Base-by-base conservation (phyloP, 1,284 basidiomycete genomes). In the Boletus semigastroideus region DNA sequence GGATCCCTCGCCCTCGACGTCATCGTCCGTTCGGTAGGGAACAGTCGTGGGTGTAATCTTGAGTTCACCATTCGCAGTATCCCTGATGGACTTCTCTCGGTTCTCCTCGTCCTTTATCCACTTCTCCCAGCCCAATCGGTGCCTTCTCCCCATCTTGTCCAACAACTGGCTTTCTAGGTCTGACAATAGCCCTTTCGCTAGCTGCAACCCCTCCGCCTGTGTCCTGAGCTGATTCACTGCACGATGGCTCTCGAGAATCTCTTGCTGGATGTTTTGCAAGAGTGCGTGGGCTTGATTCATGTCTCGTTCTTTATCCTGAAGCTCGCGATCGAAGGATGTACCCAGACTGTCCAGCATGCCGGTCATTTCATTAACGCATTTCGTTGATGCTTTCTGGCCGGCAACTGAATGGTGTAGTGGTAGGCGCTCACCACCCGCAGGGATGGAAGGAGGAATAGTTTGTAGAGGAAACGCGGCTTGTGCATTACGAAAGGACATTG, bases 261-360 rank as follows among this genome's bases (percentile, higher is more conserved):
- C 96, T 41, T 86, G 80, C 66, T 98, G 91, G 53, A 98, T 96
- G 64, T 90, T 93, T 45, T 80, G 79, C 27, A 98, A 78, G 49
- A 98, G 75, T 2, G 90, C 88, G 59, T 93, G 90, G 1, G 96
- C 96, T 66, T 99, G 96, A 4, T 83, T 82, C 59, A 92, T 85
- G 66, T 98, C 94, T 49, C 93, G 85, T 66, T 98, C 95, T 68
- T 96, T 95, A 51, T 93, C 89, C 54, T 84, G 80, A 20, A 98
- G 78, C 72, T 99, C 97, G 57, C 89, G 85, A 64, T 99, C 97
- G 69, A 95, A 98, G 4, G 91, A 89, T n/a, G 87, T 77, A 0
- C 95, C 95, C 16, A 99, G 80, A 60, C 84, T 88, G 61, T 95
- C 92, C 59, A 99, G 79, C 79, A 98, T 86, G 52, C 79, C 79